Percentiles rank a stretch among this genome's conserved stretches.
Evolutionary conservation across 176 grass and related monocot species (phyloP).

Genomic region (Cymbopogon citratus): DNA sequence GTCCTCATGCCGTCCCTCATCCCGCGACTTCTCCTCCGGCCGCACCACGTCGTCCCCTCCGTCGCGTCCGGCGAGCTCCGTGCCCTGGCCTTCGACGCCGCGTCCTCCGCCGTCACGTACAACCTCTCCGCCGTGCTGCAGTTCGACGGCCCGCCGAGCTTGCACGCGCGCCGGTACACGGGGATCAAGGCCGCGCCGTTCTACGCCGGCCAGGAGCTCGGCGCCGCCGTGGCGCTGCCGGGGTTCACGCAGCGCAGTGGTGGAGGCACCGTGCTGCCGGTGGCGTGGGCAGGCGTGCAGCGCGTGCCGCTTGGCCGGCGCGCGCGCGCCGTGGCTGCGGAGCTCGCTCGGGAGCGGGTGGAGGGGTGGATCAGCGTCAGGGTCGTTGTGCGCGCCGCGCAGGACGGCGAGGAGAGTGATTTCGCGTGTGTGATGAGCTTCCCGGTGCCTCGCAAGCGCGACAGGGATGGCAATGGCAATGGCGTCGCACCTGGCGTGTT

Average conservation of each 20-base stretch:
- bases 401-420: slow-evolving; percentile 19
- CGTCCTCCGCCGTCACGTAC: not conserved
- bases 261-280: not conserved
- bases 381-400: slow-evolving; percentile 8
- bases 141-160: slow-evolving; percentile 1
- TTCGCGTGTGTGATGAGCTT: slow-evolving; percentile 34
- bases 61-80: slow-evolving; percentile 18
- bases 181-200: slow-evolving; percentile 6
- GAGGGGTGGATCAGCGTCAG: slow-evolving; percentile 3
- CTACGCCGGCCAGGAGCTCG: slow-evolving; percentile 26
- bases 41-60: slow-evolving; percentile 19
- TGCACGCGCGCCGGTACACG: slow-evolving; percentile 17
- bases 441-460: not conserved
- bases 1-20: slow-evolving; percentile 23
- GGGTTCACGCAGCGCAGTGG: slow-evolving; percentile 7
- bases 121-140: slow-evolving; percentile 26
- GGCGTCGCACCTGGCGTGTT: not conserved
- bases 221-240: not conserved
- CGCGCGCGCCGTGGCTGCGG: not conserved
- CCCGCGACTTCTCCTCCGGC: slow-evolving; percentile 27
- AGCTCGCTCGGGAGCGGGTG: slow-evolving; percentile 8
- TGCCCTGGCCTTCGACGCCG: not conserved
- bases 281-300: slow-evolving; percentile 26
- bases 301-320: slow-evolving; percentile 3
- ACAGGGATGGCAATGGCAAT: not conserved